These are phyloP conservation scores for Trichophyton simii DNA, from an alignment of 2,329 filamentous ascomycete genomes.

Conservation along the genomic window DNA sequence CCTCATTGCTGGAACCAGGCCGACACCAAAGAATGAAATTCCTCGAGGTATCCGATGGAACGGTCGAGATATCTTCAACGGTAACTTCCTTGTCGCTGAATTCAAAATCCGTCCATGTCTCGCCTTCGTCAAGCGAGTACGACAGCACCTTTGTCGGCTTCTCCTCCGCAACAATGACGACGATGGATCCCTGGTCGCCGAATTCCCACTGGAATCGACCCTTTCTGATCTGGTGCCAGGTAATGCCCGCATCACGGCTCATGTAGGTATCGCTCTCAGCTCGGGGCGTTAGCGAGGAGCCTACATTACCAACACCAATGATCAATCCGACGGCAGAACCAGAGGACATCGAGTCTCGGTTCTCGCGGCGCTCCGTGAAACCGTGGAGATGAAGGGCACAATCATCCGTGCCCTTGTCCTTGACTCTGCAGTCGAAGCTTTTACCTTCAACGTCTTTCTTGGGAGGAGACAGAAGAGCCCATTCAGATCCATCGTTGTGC, in stretches of 20 bases:
- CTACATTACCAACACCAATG: slow-evolving; percentile 86
- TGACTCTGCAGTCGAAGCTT: slow-evolving; percentile 53
- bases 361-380: slow-evolving; percentile 80
- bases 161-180: slow-evolving; percentile 69
- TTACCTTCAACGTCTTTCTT: slow-evolving; percentile 57
- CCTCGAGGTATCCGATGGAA: slow-evolving; percentile 75
- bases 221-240: slow-evolving; percentile 74
- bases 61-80: slow-evolving; percentile 70
- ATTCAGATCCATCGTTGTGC: slow-evolving; percentile 88
- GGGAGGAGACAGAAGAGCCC: slow-evolving; percentile 66
- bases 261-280: slow-evolving; percentile 81
- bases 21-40: slow-evolving; percentile 86
- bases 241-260: slow-evolving; percentile 79
- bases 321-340: slow-evolving; percentile 78
- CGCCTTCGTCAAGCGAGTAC: slow-evolving; percentile 72
- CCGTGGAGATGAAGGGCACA: slow-evolving; percentile 90
- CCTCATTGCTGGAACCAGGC: slow-evolving; percentile 36
- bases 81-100: slow-evolving; percentile 61
- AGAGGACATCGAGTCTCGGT: slow-evolving; percentile 75
- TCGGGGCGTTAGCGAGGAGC: slow-evolving; percentile 51
- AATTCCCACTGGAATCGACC: slow-evolving; percentile 88
- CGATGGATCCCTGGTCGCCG: slow-evolving; percentile 85
- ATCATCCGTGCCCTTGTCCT: slow-evolving; percentile 41
- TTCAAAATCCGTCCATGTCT: slow-evolving; percentile 60
- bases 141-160: slow-evolving; percentile 54